phyloP scores from a whole-genome alignment of 106 monocot genomes.

The Allium cepa region DNA sequence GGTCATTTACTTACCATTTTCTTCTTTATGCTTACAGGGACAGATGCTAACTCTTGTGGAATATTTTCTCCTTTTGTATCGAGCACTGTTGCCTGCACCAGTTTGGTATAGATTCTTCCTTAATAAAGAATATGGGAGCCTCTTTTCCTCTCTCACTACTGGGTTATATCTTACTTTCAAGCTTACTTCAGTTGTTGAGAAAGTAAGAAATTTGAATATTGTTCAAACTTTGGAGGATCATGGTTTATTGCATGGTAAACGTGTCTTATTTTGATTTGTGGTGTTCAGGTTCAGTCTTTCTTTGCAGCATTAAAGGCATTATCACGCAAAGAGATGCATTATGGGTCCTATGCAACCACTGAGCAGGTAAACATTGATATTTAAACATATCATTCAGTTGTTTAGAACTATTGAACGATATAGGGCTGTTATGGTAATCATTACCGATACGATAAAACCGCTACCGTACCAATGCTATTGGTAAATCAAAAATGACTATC shows the following conservation, averaged over 20 bases:
- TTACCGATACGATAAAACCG: no score
- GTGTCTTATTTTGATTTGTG: background rate
- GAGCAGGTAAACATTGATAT: slow-evolving; percentile 36
- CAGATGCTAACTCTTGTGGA: slow-evolving; percentile 90
- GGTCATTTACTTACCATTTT: no score
- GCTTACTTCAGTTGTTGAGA: slow-evolving; percentile 86
- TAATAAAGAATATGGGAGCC: slow-evolving; percentile 94
- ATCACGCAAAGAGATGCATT: slow-evolving; percentile 55
- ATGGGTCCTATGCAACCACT: slow-evolving; percentile 65
- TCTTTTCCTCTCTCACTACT: slow-evolving; percentile 92
- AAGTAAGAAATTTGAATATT: slow-evolving; percentile 30
- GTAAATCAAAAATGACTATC: no score
- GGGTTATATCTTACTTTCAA: slow-evolving; percentile 93
- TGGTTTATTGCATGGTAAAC: background rate
- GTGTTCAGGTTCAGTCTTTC: slow-evolving; percentile 44
- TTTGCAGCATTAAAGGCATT: slow-evolving; percentile 45
- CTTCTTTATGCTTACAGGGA: slow-evolving; percentile 29
- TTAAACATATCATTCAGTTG: no score
- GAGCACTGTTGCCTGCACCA: slow-evolving; percentile 84
- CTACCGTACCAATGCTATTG: no score
- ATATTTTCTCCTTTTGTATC: slow-evolving; percentile 82
- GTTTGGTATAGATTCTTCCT: slow-evolving; percentile 96
- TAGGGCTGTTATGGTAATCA: no score
- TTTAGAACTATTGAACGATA: no score
- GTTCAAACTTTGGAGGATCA: background rate